Base-by-base conservation (phyloP, 2,329 filamentous ascomycete genomes). In the Ceratocystis eucalypticola region DNA sequence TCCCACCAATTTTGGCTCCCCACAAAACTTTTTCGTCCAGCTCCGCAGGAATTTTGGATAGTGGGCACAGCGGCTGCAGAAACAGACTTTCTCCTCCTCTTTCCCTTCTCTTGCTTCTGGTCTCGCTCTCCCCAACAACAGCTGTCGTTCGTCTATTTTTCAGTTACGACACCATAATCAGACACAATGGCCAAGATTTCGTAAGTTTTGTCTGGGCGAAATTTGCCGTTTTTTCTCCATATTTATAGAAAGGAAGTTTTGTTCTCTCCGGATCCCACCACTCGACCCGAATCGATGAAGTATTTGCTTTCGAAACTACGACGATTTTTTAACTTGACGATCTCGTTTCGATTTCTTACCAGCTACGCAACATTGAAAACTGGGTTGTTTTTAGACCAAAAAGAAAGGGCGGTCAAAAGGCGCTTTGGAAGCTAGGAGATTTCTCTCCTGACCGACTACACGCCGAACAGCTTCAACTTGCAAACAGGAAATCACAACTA, bases 121-220 rank as follows among this genome's bases (percentile, higher is more conserved):
- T 65, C 41, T 67, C 55, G 66, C 46, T 65, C 62, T 62, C 44
- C 53, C 61, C 63, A 67, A 65, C 63, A 65, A 67, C 62, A 63
- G 66, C 33, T 67, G 63, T 65, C 63, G 66, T 67, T 67, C 25
- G 59, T 65, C 63, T 67, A 53, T 67, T 64, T 68, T 68, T 65
- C 65, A 62, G 65, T 65, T 63, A 67, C 65, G 66, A 69, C 69
- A 67, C 62, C 67, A 75, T 73, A 77, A 76, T 76, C 78, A 77
- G 76, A 78, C 76, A 79, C 77, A 82, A 85, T 85, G 82, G 82
- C 82, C 77, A 85, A 85, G 78, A 74, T 80, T 72, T 84, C 82
- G 82, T 85, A 80, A 79, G 82, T 84, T 62, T 68, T 57, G 64
- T 62, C 46, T 57, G 45, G 62, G 33, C 57, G 65, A 46, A 62